Evolutionary conservation across 164 flowering plant species (phyloP).

Genomic region (Sedum album): DNA sequence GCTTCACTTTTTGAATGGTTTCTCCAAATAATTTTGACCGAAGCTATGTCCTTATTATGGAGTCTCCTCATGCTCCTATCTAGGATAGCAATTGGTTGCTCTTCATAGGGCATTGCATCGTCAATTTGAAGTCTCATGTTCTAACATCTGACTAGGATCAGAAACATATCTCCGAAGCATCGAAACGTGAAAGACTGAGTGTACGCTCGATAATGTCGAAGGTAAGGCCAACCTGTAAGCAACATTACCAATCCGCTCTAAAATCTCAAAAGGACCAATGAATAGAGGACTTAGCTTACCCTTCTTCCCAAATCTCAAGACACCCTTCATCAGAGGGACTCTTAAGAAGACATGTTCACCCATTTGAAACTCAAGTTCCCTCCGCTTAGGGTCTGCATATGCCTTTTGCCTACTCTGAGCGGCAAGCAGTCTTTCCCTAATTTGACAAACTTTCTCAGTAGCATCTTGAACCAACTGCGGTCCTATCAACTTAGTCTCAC

Average conservation of each 20-base stretch:
- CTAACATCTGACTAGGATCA: background rate
- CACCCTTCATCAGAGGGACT: background rate
- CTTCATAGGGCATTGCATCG: too few species aligned
- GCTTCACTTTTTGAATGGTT: too few species aligned
- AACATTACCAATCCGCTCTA: background rate
- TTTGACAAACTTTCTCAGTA: background rate
- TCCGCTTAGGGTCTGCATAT: background rate
- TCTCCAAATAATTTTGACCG: too few species aligned
- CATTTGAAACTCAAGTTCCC: slow-evolving; percentile 1
- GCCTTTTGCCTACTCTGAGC: background rate
- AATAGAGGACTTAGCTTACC: background rate
- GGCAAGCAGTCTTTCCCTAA: background rate
- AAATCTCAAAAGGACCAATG: background rate
- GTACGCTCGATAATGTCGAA: background rate
- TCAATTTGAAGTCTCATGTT: too few species aligned
- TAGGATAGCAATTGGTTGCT: too few species aligned
- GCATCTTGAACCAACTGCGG: slow-evolving; percentile 12
- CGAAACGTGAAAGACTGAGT: background rate
- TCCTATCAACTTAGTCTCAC: slow-evolving; percentile 10
- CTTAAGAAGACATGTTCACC: slow-evolving; percentile 14
- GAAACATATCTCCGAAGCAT: background rate
- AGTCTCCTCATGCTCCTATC: too few species aligned
- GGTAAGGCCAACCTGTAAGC: background rate
- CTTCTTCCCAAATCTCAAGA: background rate
- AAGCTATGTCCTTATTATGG: too few species aligned